Percentiles rank a stretch among this genome's conserved stretches.
These are phyloP conservation scores for Naganishia antarctica DNA, from an alignment of 768 basidiomycete genomes.

Conservation along the genomic window DNA sequence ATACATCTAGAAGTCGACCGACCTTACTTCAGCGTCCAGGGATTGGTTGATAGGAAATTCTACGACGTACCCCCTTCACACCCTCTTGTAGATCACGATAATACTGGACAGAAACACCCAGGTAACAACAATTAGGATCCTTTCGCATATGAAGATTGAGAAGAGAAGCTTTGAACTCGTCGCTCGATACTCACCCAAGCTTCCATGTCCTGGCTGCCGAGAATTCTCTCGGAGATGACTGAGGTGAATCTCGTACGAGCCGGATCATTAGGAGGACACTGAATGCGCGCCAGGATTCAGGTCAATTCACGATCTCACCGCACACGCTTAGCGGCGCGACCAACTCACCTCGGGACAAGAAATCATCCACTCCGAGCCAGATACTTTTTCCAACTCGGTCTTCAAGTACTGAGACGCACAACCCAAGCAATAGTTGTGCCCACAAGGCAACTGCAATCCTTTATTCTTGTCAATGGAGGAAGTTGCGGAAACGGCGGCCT, in stretches of 20 bases:
- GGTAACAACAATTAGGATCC: too few species aligned
- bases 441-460: conserved; percentile 4
- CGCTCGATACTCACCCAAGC: conserved; percentile 7
- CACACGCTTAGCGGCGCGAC: too few species aligned
- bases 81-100: conserved; percentile 12
- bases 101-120: not conserved
- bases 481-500: not conserved
- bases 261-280: not conserved
- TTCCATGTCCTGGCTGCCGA: not conserved
- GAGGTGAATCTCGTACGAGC: not conserved
- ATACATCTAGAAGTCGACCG: not conserved
- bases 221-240: not conserved
- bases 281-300: too few species aligned
- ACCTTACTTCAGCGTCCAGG: too few species aligned
- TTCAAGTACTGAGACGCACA: conserved; percentile 10
- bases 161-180: too few species aligned
- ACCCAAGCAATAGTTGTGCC: conserved; percentile 5
- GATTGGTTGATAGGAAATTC: too few species aligned
- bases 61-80: not conserved
- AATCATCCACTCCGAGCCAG: not conserved
- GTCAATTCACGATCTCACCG: too few species aligned
- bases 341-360: conserved; percentile 4
- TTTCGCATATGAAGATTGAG: too few species aligned
- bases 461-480: conserved; percentile 6
- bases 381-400: conserved; percentile 4